Evolutionary conservation across 441 rosid genomes (phyloP).

Genomic region (Biscutella laevigata): DNA sequence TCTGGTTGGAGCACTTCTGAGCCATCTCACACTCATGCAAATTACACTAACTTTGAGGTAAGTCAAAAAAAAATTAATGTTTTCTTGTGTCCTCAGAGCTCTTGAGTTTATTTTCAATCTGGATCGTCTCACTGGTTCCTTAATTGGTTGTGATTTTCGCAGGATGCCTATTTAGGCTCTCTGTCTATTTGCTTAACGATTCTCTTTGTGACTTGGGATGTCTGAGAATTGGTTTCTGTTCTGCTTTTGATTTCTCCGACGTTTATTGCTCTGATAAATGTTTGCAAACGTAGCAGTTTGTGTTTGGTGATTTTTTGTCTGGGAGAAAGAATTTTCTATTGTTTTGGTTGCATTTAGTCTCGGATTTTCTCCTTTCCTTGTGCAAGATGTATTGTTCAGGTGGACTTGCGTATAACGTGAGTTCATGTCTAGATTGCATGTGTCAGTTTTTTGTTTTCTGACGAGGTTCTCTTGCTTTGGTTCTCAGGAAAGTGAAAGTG

Average conservation of each 20-base stretch:
- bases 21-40: conserved; percentile 28
- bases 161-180: background rate
- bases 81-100: background rate
- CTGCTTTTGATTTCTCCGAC: background rate
- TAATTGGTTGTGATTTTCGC: background rate
- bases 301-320: background rate
- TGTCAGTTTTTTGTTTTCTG: background rate
- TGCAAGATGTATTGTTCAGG: background rate
- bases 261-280: background rate
- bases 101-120: too few relatives aligned
- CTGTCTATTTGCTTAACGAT: background rate
- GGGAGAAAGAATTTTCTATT: background rate
- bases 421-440: background rate
- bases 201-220: background rate
- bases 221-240: background rate
- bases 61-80: too few relatives aligned
- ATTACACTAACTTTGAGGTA: conserved; percentile 40
- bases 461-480: background rate
- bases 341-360: background rate
- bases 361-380: background rate
- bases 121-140: background rate
- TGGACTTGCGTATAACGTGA: background rate
- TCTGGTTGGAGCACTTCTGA: conserved; percentile 41
- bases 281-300: background rate
- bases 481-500: conserved; percentile 74